Evolutionary conservation across 1,139 yeast genomes (phyloP), one percentile per base, ranked within the genome.

Genomic region (Hemisphaericaspora lyxosophila): DNA sequence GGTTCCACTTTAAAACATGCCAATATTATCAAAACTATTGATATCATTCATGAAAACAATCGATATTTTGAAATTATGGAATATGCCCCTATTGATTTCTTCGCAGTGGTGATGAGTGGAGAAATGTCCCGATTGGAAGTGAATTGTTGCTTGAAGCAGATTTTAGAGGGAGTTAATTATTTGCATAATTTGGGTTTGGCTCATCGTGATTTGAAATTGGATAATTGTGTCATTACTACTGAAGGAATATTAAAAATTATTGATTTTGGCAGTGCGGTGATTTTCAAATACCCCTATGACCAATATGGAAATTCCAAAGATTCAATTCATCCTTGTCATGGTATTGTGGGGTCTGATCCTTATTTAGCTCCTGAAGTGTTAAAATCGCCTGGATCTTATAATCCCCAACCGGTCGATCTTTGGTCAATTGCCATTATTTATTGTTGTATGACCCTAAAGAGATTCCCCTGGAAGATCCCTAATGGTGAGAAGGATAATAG

Each of bases 391-490:
- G 64, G 65, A 45, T 77, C 82, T 23, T 92, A 90, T 57, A 95
- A 90, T 57, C 97, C 98, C 3, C 88, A 86, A 54, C 86, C 89
- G 2, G 95, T 90, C 7, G 98, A 92, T 62, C 73, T 92, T 37
- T 92, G 98, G 98, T 89, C 97, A 1, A 73, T 86, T 43, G 98
- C 96, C 8, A 89, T 92, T 34, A 90, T 92, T 29, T 92, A 84
- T 59, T 92, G 97, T 64, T 92, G 98, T 64, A 89, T 90, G 96
- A 82, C 92, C 39, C 68, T 92, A 50, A 85, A 92, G 53, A 74
- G 96, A 54, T 92, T 92, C 66, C 98, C 98, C 1, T 94, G 98
- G 98, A 92, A 90, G 57, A 88, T 87, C 5, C 98, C 98, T 6
- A 80, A 81, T 53, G 70, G 78, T 19, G 77, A 85, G n/a, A 70